A percentile compares a stretch with the other conserved stretches of the same genome.
phyloP scores from a whole-genome alignment of 805 yeast genomes.

The Clavispora santaluciae region DNA sequence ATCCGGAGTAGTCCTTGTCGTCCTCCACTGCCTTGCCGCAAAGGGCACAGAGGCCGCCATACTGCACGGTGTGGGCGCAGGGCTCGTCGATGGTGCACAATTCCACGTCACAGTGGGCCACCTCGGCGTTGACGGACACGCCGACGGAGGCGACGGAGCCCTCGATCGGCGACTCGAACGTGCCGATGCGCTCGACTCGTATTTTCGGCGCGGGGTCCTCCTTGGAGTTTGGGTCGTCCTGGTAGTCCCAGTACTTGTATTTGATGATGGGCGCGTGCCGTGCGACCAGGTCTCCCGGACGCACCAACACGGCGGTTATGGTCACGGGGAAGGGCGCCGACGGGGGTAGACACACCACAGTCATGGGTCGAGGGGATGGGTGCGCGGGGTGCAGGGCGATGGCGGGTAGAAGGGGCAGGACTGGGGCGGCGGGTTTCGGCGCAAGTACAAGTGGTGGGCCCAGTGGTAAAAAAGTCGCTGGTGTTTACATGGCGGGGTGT shows the following conservation, averaged over 20 bases:
- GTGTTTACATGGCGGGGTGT: neutral
- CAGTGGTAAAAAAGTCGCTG: neutral
- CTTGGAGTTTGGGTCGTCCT: conserved; percentile 47
- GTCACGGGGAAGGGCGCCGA: conserved; percentile 67
- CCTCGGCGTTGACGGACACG: conserved; percentile 55
- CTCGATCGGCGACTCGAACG: conserved; percentile 78
- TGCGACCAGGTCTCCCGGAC: conserved; percentile 41
- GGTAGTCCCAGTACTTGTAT: conserved; percentile 65
- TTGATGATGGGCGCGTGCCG: conserved; percentile 53
- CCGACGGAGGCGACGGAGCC: conserved; percentile 56
- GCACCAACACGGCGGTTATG: conserved; percentile 45
- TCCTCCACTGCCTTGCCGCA: conserved; percentile 78
- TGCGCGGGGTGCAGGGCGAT: neutral
- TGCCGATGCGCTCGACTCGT: conserved; percentile 64
- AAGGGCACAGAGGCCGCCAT: conserved; percentile 89
- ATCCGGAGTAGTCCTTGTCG: conserved; percentile 71
- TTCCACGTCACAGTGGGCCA: conserved; percentile 41
- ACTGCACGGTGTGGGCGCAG: conserved; percentile 89
- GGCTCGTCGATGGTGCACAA: conserved; percentile 68
- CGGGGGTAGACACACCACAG: conserved; percentile 53
- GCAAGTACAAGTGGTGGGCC: neutral
- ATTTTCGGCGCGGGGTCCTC: conserved; percentile 40
- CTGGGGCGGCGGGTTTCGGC: neutral
- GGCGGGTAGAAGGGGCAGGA: neutral
- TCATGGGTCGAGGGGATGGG: conserved; percentile 24